Percentiles rank a stretch among this genome's conserved stretches.
phyloP scores from a whole-genome alignment of 805 yeast genomes.

The Kazachstania kunashirensis region DNA sequence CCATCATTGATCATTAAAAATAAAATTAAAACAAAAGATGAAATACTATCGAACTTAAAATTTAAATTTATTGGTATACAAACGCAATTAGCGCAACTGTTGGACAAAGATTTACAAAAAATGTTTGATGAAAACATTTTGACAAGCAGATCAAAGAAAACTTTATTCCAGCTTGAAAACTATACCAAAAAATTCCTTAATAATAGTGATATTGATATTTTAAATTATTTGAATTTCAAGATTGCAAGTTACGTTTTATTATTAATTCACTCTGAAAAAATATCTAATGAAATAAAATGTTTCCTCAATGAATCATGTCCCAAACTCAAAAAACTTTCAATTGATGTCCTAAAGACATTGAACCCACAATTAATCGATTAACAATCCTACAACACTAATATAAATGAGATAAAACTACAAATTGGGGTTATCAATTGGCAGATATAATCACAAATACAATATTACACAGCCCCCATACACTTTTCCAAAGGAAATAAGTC shows the following conservation, averaged over 20 bases:
- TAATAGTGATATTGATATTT: background rate
- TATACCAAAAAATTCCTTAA: background rate
- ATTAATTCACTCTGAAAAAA: background rate
- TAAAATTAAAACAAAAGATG: background rate
- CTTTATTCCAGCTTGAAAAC: background rate
- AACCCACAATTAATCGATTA: background rate
- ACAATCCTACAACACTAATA: no score
- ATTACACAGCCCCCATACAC: no score
- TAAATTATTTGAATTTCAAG: background rate
- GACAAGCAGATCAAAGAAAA: background rate
- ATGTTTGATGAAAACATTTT: background rate
- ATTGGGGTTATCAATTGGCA: no score
- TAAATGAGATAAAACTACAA: no score
- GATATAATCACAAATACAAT: no score
- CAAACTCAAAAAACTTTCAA: background rate
- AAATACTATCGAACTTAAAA: background rate
- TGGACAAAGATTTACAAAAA: background rate
- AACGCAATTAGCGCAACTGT: background rate
- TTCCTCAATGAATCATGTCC: background rate
- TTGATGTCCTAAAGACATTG: background rate
- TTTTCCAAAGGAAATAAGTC: no score
- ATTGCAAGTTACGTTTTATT: background rate
- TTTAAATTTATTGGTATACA: background rate
- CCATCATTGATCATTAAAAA: background rate
- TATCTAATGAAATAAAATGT: background rate